phyloP scores from a whole-genome alignment of 768 basidiomycete species.

The Serendipita vermifera region DNA sequence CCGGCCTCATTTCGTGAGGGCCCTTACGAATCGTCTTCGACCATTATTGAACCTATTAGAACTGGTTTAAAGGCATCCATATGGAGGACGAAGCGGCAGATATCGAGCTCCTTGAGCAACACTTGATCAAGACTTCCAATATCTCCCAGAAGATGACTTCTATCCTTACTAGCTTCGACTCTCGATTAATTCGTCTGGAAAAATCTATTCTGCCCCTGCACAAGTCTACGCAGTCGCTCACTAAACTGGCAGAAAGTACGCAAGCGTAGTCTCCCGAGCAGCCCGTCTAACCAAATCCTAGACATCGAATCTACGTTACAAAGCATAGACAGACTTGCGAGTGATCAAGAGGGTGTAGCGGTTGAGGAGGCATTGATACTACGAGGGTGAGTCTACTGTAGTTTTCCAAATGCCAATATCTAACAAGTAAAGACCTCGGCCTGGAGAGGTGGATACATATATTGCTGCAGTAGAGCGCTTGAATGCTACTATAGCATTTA shows the following conservation, averaged over 20 bases:
- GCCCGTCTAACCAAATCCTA: conserved; percentile 21
- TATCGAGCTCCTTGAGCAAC: conserved; percentile 74
- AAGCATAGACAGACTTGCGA: conserved; percentile 69
- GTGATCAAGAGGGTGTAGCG: conserved; percentile 59
- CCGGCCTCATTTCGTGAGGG: too few relatives aligned
- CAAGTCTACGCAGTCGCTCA: conserved; percentile 60
- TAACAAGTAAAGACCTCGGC: conserved; percentile 43
- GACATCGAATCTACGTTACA: conserved; percentile 69
- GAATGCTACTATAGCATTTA: conserved; percentile 69
- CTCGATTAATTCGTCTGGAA: conserved; percentile 66
- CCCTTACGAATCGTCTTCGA: too few relatives aligned
- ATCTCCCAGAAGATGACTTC: conserved; percentile 79
- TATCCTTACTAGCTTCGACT: conserved; percentile 73
- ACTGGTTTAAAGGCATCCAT: too few relatives aligned
- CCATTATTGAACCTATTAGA: too few relatives aligned
- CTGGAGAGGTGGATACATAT: conserved; percentile 50
- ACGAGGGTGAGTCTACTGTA: conserved; percentile 42
- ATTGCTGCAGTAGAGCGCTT: conserved; percentile 62
- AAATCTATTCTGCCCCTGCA: conserved; percentile 80
- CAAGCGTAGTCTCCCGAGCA: conserved; percentile 12
- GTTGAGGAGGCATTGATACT: conserved; percentile 69
- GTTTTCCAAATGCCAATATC: conserved; percentile 6
- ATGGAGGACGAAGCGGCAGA: conserved; percentile 59
- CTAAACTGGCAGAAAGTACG: conserved; percentile 59
- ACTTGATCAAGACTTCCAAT: conserved; percentile 71